Conservation (phyloP, 2,329 filamentous ascomycete species). For the Penicillium sp. region DNA sequence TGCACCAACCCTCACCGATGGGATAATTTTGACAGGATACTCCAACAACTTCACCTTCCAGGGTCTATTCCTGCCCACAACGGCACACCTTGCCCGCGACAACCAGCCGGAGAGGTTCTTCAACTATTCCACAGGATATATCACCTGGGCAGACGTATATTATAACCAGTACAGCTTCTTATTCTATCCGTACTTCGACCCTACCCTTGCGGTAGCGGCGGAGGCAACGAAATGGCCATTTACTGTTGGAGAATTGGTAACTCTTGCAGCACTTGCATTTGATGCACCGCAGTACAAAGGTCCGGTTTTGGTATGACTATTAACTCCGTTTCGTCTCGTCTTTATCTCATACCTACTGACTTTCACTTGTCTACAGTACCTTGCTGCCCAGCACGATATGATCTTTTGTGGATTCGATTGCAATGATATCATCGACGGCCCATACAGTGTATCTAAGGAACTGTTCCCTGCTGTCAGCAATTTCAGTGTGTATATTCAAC, state of each 20-base stretch:
- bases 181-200: slow-evolving; percentile 16
- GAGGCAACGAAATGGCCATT: slow-evolving; percentile 25
- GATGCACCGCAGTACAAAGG: too few relatives aligned
- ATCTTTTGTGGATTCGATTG: slow-evolving; percentile 26
- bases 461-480: slow-evolving; percentile 18
- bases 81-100: slow-evolving; percentile 15
- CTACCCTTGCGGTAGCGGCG: slow-evolving; percentile 12
- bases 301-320: too few relatives aligned
- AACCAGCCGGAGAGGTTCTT: slow-evolving; percentile 13
- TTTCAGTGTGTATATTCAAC: slow-evolving; percentile 24
- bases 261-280: neutral
- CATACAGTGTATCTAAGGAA: slow-evolving; percentile 15
- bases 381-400: too few relatives aligned
- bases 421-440: slow-evolving; percentile 19
- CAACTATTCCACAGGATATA: slow-evolving; percentile 21
- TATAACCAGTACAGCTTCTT: slow-evolving; percentile 19
- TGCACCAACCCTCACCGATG: slow-evolving; percentile 35
- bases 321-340: too few relatives aligned
- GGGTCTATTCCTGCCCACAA: slow-evolving; percentile 18
- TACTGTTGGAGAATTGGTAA: slow-evolving; percentile 25
- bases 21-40: slow-evolving; percentile 38
- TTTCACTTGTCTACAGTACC: too few relatives aligned
- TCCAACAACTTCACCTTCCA: slow-evolving; percentile 23
- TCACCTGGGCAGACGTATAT: slow-evolving; percentile 17
- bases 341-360: too few relatives aligned